phyloP scores from a whole-genome alignment of 768 basidiomycete species.

The Mycena galericulata region DNA sequence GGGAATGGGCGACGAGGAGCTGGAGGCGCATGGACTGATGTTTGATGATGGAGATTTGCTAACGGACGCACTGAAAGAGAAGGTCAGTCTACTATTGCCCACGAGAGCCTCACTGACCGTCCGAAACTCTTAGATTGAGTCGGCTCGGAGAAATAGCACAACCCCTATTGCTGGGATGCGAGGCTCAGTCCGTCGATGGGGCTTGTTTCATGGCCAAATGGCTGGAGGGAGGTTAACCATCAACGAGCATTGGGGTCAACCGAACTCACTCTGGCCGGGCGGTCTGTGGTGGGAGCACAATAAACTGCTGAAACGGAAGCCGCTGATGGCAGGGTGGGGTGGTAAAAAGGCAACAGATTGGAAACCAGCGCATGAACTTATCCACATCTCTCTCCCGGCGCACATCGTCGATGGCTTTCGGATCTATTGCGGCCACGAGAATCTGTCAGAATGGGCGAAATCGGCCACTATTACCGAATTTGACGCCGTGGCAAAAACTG shows the following conservation, averaged over 20 bases:
- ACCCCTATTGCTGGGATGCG: constrained; percentile 1
- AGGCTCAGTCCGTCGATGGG: constrained; percentile 26
- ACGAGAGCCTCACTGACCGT: background rate
- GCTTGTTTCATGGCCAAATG: constrained; percentile 43
- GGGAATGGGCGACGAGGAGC: constrained; percentile 12
- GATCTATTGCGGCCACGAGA: constrained; percentile 14
- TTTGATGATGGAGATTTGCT: constrained; percentile 28
- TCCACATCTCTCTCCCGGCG: constrained; percentile 3
- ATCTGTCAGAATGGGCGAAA: constrained; percentile 22
- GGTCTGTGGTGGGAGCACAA: constrained; percentile 28
- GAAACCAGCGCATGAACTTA: constrained; percentile 23
- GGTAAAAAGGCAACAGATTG: constrained; percentile 11
- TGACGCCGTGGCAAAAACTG: constrained; percentile 8
- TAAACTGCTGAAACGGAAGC: constrained; percentile 19
- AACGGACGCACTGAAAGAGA: constrained; percentile 26
- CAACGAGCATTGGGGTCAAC: constrained; percentile 44
- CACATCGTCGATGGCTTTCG: constrained; percentile 28
- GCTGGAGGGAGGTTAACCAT: constrained; percentile 34
- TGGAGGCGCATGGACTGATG: constrained; percentile 25
- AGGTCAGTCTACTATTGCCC: background rate
- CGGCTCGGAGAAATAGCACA: constrained; percentile 26
- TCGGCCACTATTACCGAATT: constrained; percentile 16
- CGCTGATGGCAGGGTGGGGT: constrained; percentile 13
- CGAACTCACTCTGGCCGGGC: constrained; percentile 37
- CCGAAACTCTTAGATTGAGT: constrained; percentile 16